Evolutionary conservation across 208 protist genomes (phyloP).

Genomic region (Acanthamoeba sp.): DNA sequence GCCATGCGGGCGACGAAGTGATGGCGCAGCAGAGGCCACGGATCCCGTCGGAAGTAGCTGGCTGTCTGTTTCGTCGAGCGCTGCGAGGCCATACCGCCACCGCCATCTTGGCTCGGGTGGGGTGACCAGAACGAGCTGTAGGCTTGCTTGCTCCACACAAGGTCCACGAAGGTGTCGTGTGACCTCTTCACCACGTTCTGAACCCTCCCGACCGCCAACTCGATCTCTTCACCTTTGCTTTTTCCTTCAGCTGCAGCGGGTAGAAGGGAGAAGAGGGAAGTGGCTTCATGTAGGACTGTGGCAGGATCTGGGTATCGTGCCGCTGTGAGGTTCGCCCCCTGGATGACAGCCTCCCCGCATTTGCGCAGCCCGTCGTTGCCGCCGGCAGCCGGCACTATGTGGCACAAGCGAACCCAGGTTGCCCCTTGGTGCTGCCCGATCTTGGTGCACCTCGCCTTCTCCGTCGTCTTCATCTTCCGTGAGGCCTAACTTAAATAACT

Average conservation of each 20-base stretch:
- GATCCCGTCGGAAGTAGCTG: slow-evolving; percentile 36
- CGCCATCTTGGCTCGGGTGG: not conserved
- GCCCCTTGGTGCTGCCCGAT: no score
- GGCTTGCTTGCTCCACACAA: slow-evolving; percentile 34
- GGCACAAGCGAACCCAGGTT: not conserved
- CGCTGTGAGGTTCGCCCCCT: not conserved
- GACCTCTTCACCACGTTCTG: not conserved
- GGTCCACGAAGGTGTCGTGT: not conserved
- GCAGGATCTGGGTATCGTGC: not conserved
- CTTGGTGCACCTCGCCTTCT: no score
- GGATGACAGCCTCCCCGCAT: not conserved
- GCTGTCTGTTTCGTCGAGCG: not conserved
- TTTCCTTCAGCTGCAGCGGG: not conserved
- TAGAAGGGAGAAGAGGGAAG: not conserved
- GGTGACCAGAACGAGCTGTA: slow-evolving; percentile 37
- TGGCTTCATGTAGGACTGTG: not conserved
- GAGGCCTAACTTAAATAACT: no score
- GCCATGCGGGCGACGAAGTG: not conserved
- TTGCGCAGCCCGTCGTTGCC: not conserved
- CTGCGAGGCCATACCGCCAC: not conserved
- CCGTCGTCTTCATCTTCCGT: no score
- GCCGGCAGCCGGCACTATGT: no score
- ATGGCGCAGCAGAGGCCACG: not conserved
- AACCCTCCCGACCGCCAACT: not conserved
- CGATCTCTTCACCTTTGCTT: not conserved